Evolutionary conservation across 768 basidiomycete genomes (phyloP).

Genomic region (Nidula microcarpa): DNA sequence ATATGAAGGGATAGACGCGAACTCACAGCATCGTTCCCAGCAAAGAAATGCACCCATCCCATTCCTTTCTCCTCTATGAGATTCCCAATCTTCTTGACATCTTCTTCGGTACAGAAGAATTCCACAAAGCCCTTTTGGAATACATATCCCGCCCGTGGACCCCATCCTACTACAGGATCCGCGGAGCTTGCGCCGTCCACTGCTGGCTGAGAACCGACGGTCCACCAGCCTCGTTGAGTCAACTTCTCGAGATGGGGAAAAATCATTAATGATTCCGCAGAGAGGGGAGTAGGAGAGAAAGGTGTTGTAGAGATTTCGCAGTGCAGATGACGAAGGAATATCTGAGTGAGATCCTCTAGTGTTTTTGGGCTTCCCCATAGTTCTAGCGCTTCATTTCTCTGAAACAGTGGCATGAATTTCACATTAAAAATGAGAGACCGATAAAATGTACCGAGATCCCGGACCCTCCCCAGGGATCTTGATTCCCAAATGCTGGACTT

Average conservation of each 20-base stretch:
- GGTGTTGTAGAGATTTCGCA: constrained; percentile 76
- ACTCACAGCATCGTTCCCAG: constrained; percentile 71
- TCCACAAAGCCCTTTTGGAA: constrained; percentile 98
- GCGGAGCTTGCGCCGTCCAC: constrained; percentile 76
- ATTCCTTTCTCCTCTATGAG: constrained; percentile 50
- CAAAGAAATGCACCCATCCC: constrained; percentile 82
- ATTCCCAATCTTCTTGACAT: constrained; percentile 58
- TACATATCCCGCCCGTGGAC: constrained; percentile 88
- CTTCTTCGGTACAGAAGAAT: constrained; percentile 74
- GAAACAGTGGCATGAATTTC: not conserved
- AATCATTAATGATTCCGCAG: constrained; percentile 78
- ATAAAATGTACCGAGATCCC: constrained; percentile 46
- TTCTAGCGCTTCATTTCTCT: constrained; percentile 61
- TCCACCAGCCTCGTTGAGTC: constrained; percentile 87
- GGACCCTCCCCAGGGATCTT: constrained; percentile 75
- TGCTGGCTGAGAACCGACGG: constrained; percentile 94
- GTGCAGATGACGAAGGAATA: constrained; percentile 81
- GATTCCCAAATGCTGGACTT: constrained; percentile 90
- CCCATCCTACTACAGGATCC: constrained; percentile 88
- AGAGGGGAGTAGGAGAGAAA: constrained; percentile 82
- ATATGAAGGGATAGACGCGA: constrained; percentile 3
- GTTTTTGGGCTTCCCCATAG: constrained; percentile 77
- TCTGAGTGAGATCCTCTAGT: constrained; percentile 63
- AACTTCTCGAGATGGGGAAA: constrained; percentile 73
- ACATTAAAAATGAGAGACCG: not conserved